Base-by-base conservation (phyloP, 2,329 filamentous ascomycete genomes). In the Monosporascus sp. region DNA sequence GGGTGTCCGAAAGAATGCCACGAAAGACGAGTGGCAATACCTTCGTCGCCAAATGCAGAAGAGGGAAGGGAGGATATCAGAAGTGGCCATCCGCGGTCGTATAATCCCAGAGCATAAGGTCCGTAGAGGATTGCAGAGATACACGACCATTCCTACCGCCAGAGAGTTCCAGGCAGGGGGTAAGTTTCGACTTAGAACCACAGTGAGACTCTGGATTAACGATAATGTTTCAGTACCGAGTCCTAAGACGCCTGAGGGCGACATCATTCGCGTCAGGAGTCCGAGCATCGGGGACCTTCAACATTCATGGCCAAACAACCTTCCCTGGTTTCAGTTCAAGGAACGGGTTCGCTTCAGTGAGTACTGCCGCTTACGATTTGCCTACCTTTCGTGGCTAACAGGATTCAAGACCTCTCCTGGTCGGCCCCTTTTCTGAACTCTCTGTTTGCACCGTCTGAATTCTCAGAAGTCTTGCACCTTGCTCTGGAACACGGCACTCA, bases 261-360 rank as follows among this genome's bases (percentile, higher is more conserved):
- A 39, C 11, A 45, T 51, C 17, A 25, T 56, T 31, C 51, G 51
- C 20, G 46, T 56, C 7, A 8, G 27, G 43, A 54, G 43, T 18
- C 51, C 51, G 20, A 39, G n/a, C 14, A 20, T 35, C 9, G 11
- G 22, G 24, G 31, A 36, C 11, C 27, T 49, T 17, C 14, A 48
- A 2, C 7, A 8, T 17, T 1, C 17, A 50, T 56, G 54, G 54
- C 51, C 54, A 31, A 18, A n/a, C n/a, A 51, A n/a, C n/a, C 54
- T 56, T 4, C 54, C 54, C 15, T 56, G 49, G 49, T 44, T 56
- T 6, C 17, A 20, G n/a, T 56, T 56, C 20, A 43, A 20, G 37
- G 27, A 51, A 6, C 14, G 15, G n/a, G 18, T 52, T 15, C n/a
- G 7, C 2, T 17, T 48, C 6, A 25, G 54, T 54, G 44, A 46